Evolutionary conservation across 768 basidiomycete genomes (phyloP).

Genomic region (Pilatotrama ljubarskyi): DNA sequence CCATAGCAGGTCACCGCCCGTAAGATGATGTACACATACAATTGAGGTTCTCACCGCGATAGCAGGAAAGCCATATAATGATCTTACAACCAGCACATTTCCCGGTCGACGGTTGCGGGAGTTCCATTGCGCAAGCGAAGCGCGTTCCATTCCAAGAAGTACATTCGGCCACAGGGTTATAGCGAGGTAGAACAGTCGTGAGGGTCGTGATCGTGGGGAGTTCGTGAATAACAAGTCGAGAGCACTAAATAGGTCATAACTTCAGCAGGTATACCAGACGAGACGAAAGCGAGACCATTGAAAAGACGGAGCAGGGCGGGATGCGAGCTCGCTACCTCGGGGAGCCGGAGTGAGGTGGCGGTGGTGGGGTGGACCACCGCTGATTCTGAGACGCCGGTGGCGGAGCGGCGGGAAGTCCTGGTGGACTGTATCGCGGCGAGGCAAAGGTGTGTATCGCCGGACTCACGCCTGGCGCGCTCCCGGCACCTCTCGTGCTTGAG

Average conservation of each 20-base stretch:
- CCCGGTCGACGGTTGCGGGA: too few relatives aligned
- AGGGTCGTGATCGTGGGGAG: not conserved
- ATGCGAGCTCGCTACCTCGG: not conserved
- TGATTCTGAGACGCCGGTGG: not conserved
- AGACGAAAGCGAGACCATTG: not conserved
- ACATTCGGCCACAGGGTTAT: not conserved
- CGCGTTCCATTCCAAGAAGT: not conserved
- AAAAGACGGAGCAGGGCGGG: too few relatives aligned
- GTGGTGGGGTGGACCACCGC: not conserved
- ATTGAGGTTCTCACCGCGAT: too few relatives aligned
- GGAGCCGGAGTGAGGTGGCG: too few relatives aligned
- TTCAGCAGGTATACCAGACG: not conserved
- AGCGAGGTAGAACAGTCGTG: not conserved
- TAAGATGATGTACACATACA: too few relatives aligned
- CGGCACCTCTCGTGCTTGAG: too few relatives aligned
- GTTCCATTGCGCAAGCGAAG: too few relatives aligned
- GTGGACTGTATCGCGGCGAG: not conserved
- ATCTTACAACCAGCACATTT: too few relatives aligned
- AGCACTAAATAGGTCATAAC: slow-evolving; percentile 18
- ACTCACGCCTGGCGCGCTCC: not conserved
- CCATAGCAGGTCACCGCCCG: too few relatives aligned
- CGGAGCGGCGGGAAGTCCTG: not conserved
- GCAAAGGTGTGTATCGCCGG: not conserved
- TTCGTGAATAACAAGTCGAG: not conserved
- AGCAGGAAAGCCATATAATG: too few relatives aligned